phyloP scores from a whole-genome alignment of 257 asterid species.

The Primulina tabacum region DNA sequence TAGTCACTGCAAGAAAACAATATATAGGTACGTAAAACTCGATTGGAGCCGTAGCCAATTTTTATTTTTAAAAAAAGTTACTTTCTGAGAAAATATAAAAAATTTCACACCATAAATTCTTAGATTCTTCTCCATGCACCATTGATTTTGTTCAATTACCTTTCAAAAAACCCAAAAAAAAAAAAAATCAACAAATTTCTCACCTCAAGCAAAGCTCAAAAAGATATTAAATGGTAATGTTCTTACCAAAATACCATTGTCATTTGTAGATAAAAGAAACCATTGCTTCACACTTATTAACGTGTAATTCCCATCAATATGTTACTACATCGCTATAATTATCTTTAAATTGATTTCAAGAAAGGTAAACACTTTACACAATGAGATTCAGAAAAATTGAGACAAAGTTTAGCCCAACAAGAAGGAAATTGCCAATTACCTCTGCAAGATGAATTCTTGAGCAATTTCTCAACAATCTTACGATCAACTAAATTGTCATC shows the following conservation, averaged over 20 bases:
- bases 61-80: neutral
- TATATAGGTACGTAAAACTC: neutral
- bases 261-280: too few relatives aligned
- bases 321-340: too few relatives aligned
- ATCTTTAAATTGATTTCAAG: neutral
- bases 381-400: neutral
- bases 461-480: conserved; percentile 52
- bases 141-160: neutral
- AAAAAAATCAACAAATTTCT: too few relatives aligned
- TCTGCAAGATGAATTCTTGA: conserved; percentile 61
- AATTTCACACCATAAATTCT: neutral
- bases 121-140: neutral
- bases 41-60: neutral
- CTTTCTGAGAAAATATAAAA: neutral
- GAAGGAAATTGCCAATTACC: conserved; percentile 28
- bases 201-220: neutral
- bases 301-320: too few relatives aligned
- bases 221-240: neutral
- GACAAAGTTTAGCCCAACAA: neutral
- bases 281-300: too few relatives aligned
- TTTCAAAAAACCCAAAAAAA: neutral
- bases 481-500: conserved; percentile 64
- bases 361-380: neutral
- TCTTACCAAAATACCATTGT: neutral
- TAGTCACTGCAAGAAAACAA: conserved; percentile 43